Evolutionary conservation across 345 rosid genomes (phyloP), one percentile per base, ranked within the genome.

Genomic region (Pistacia integerrima): DNA sequence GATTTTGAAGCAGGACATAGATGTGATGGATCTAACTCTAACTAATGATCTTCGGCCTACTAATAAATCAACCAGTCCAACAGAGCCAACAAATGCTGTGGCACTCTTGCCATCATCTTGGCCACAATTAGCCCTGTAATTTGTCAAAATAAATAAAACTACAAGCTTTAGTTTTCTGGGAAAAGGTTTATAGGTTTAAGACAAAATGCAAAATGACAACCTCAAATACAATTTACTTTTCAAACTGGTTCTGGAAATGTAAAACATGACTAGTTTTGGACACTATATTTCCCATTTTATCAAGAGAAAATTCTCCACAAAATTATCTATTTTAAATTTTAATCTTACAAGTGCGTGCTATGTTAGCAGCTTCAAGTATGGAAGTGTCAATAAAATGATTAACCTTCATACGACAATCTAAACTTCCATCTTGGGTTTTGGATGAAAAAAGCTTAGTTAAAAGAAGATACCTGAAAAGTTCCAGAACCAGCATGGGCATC

Each of bases 401-500:
- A 13, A 38, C 64, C 25, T 62, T n/a, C 18, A 28, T 4, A 54
- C 20, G 35, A 38, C 52, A 33, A 63, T 48, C 46, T 3, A 38
- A 17, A 11, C 22, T 48, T 69, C 25, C 56, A 46, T 14, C 48
- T 49, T 1, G 46, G 20, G 44, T 22, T 67, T 69, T 35, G 16
- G 22, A 62, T 17, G 20, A 64, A 73, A 35, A 36, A 20, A 5
- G 25, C 54, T n/a, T 49, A 69, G 51, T 14, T 20, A 22, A 55
- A 72, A 30, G 73, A 64, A 17, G 35, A 10, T 68, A 78, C 85
- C 85, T 62, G 58, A 20, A 70, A 65, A 64, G 57, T 63, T 75
- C 67, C 63, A 54, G 22, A 49, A 54, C 33, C 49, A 56, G 74
- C 10, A 46, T 25, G 36, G 49, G 14, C 59, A 48, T 11, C 75